Evolutionary conservation across 805 yeast genomes (phyloP), one percentile per base, ranked within the genome.

Genomic region (Teunomyces lycoperdinae): DNA sequence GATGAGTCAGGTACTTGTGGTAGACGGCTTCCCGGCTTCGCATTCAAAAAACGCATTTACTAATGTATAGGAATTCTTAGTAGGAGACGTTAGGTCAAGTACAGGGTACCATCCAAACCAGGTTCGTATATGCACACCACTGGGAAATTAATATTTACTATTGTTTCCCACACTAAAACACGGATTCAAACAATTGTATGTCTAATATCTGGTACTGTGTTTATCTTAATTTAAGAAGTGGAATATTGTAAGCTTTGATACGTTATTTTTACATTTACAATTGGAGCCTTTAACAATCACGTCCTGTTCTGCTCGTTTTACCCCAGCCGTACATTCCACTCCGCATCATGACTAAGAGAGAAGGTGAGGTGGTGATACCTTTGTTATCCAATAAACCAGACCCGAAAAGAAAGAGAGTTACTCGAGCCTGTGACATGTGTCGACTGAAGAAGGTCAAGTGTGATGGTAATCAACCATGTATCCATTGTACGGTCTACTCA

Each of bases 401-500:
- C 34, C 58, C 56, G 26, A 84, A 83, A 58, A 70, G 88, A 29
- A 71, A 81, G 55, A 67, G 91, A 48, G 91, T 85, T 33, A 79
- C 87, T 1, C 68, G 88, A 46, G 94, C 94, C 2, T 87, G 94
- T 58, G 87, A 83, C 56, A 82, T 79, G 53, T 86, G 94, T 62
- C 75, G 92, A 16, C 79, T 77, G 64, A 85, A 84, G 66, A 87
- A 87, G 60, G 88, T 85, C 52, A 83, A 84, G 60, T 87, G 95
- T 65, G 90, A 85, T 61, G 94, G 92, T 4, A 77, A 78, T 56
- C 84, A 79, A 56, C 94, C 92, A 0, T 87, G 95, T 63, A 78
- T 80, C 29, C 89, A 84, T 63, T 89, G 96, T 62, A 86, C 96
- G 1, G 96, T 89, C 1, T 90, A 89, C 67, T 81, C 88, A 16